These are phyloP conservation scores for Withania somnifera DNA, from an alignment of 305 asterid genomes.

Conservation along the genomic window DNA sequence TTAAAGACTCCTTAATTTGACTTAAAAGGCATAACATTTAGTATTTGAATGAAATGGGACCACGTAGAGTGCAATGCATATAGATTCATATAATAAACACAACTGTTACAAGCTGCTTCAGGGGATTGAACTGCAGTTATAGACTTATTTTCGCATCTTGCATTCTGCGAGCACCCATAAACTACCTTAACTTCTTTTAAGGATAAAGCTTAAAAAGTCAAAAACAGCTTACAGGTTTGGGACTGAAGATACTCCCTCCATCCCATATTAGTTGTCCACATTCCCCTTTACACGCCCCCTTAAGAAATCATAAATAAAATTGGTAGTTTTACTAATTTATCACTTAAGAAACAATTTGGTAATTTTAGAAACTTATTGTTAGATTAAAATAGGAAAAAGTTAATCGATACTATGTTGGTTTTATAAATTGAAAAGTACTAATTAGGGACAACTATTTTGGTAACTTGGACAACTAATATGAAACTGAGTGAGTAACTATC, in stretches of 20 bases:
- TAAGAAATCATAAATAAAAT: no score
- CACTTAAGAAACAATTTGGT: no score
- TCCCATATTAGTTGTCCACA: no score
- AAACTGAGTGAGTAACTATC: no score
- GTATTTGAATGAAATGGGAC: background rate
- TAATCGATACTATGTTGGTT: no score
- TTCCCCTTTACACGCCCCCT: no score
- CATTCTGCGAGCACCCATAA: background rate
- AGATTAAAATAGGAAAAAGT: no score
- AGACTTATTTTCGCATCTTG: background rate
- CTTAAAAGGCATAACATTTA: background rate
- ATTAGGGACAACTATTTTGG: no score
- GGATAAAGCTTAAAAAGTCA: background rate
- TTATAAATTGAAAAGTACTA: no score
- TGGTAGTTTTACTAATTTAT: no score
- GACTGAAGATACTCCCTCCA: background rate
- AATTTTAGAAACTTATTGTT: no score
- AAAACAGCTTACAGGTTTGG: background rate
- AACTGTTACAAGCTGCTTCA: background rate
- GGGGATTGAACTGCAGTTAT: background rate
- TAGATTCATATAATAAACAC: background rate
- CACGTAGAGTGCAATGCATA: background rate
- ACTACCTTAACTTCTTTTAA: background rate
- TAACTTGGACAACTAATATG: no score
- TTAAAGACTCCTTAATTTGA: background rate